Percentiles rank a stretch among this genome's conserved stretches.
These are phyloP conservation scores for Trypanosoma cruzi DNA, from an alignment of 208 protist genomes.

Conservation along the genomic window DNA sequence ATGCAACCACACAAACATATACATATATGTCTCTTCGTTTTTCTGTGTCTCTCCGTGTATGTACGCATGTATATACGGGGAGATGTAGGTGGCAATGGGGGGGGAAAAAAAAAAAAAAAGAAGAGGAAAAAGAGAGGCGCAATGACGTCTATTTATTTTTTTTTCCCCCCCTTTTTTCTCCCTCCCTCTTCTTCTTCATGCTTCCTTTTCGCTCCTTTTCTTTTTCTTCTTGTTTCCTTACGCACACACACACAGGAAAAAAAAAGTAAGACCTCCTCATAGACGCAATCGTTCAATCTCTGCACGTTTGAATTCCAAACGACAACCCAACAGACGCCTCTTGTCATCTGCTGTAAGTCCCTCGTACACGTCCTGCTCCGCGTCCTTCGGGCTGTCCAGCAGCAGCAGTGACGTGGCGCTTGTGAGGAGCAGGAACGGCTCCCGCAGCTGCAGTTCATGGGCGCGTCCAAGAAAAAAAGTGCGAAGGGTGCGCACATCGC, in stretches of 20 bases:
- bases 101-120: not conserved
- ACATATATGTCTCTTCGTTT: too few species aligned
- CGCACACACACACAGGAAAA: not conserved
- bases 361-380: constrained; percentile 50
- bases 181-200: not conserved
- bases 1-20: too few species aligned
- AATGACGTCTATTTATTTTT: too few species aligned
- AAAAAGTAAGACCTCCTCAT: constrained; percentile 19
- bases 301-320: constrained; percentile 67
- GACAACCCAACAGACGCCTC: constrained; percentile 51
- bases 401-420: constrained; percentile 64
- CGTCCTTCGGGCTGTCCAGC: constrained; percentile 63
- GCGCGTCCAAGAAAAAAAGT: constrained; percentile 57
- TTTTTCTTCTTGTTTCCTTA: not conserved
- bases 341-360: constrained; percentile 76
- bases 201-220: constrained; percentile 1
- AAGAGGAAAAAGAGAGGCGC: constrained; percentile 3
- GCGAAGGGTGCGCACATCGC: constrained; percentile 74
- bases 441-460: constrained; percentile 60
- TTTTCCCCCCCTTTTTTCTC: not conserved
- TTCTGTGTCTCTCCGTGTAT: not conserved
- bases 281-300: constrained; percentile 60
- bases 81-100: not conserved
- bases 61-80: not conserved
- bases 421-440: constrained; percentile 49